Base-by-base conservation (phyloP, 2,329 filamentous ascomycete genomes). In the Hypoxylon sp. region DNA sequence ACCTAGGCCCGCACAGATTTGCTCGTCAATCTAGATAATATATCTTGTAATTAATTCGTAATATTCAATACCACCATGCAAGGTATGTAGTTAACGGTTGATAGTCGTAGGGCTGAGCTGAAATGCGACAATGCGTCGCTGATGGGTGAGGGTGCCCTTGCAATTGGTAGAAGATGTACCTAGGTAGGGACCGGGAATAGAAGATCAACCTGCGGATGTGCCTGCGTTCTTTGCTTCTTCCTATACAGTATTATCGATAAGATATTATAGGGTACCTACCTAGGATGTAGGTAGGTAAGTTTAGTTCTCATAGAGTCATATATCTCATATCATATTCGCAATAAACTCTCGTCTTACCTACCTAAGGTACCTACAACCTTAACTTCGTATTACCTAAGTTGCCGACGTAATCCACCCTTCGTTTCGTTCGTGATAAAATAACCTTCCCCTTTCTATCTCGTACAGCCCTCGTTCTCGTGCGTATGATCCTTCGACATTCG, bases 91-190 rank as follows among this genome's bases (percentile, higher is more conserved):
- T 37, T 59, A 62, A 62, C 61, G 52, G 56, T 59, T 43, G 34
- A 53, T 59, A 56, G 26, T 62, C 54, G 51, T 68, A 68, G 63
- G 65, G 65, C 65, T 68, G 65, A 68, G 59, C 55, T 65, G 65
- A 64, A 63, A 65, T 68, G 63, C 62, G 63, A 68, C 59, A 55
- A 59, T 66, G 50, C 61, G 19, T 53, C 53, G 4, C 30, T 43
- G 17, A 41, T 19, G 10, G 17, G 22, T 26, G 26, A 34, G 32
- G 32, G 54, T 15, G 20, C 34, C 34, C 48, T 61, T 47, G 48
- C 26, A 54, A 57, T 60, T 56, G 26, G 20, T 46, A 22, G 48
- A 44, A 47, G 34, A 32, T n/a, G n/a, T n/a, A n/a, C n/a, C n/a
- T n/a, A n/a, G n/a, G n/a, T n/a, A n/a, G n/a, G n/a, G n/a, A n/a